Evolutionary conservation across 768 basidiomycete species (phyloP), one percentile per base, ranked within the genome.

Genomic region (Leccinum obscurum): DNA sequence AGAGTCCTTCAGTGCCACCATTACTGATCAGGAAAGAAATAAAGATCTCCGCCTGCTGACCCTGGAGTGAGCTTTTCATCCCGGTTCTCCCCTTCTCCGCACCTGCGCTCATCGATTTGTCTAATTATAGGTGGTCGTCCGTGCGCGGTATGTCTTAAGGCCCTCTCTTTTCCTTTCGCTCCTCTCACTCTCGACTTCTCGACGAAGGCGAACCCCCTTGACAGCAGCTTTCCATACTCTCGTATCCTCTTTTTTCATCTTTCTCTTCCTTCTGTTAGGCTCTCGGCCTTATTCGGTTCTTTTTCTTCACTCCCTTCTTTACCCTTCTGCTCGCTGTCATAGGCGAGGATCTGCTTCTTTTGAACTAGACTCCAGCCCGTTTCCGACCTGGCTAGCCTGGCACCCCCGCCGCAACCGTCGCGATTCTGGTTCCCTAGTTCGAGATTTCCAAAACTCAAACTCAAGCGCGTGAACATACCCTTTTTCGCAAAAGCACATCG

Each of bases 31-130:
- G 73, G 77, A 80, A 81, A 84, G 85, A 79, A 89, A 90, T 78
- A 82, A 77, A 75, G 89, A 91, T 80, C 86, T 91, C 74, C 89
- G 89, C 81, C 81, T 89, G 74, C 76, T 90, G 87, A 86, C 87
- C 86, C 84, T 86, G 73, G 84, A 83, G 90, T 91, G 62, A 66
- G 88, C 73, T 17, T 59, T 63, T 62, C 66, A 66, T 66, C 67
- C 68, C 61, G 62, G 58, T 52, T 59, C 39, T 58, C 54, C 37
- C 63, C 67, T 57, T 44, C 44, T 53, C n/a, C 46, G 32, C 49
- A 57, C 48, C 61, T 67, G 58, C 24, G 67, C 56, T 68, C 56
- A 66, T 54, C 50, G 46, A 54, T 60, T 56, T 62, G 60, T 48
- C 52, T 32, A 13, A 35, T 64, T 62, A 58, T 57, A 91, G 90